Evolutionary conservation across 352 stramenopile genomes (phyloP), one percentile per base, ranked within the genome.

Genomic region (Phytophthora fragariae): DNA sequence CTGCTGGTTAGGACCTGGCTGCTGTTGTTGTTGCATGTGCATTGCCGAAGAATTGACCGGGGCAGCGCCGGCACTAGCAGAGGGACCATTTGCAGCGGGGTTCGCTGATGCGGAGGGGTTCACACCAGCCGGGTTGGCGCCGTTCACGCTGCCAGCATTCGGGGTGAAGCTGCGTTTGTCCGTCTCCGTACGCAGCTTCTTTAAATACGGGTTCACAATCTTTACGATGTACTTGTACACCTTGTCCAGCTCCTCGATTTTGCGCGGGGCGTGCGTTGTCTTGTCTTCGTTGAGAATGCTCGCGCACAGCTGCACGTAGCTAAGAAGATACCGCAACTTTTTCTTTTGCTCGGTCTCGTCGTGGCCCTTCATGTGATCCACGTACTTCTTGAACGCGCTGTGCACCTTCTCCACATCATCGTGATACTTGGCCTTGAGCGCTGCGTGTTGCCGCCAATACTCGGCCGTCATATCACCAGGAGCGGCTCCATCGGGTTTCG

Each of bases 221-320:
- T 93, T 93, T 35, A 95, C 84, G 63, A 95, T 93, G 83, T 95
- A 95, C 81, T 95, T 95, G 81, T 92, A 94, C 53, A 95, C 88
- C 77, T 93, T 95, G 76, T 94, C 88, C 29, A 95, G 79, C 72
- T 95, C 88, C 31, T 94, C 86, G 12, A 95, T 78, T 68, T 91
- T 91, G n/a, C 88, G 88, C 17, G 88, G 82, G 41, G 81, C 77
- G 50, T 92, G 77, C 41, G 86, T 91, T 24, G 84, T 70, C 70
- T 91, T 88, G 76, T 95, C 85, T 65, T 95, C 88, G 47, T 84
- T 92, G 67, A 95, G 50, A 50, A 95, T 88, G 37, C 73, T 92
- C 17, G 85, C 88, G 44, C 88, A 95, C 5, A 95, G 77, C 68
- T 95, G 84, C 41, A 95, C 86, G 41, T 95, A 95, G 69, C 83